A percentile compares a stretch with the other conserved stretches of the same genome.
Evolutionary conservation across 2,329 filamentous ascomycete genomes (phyloP).

Genomic region (Arthrinium phaeospermum): DNA sequence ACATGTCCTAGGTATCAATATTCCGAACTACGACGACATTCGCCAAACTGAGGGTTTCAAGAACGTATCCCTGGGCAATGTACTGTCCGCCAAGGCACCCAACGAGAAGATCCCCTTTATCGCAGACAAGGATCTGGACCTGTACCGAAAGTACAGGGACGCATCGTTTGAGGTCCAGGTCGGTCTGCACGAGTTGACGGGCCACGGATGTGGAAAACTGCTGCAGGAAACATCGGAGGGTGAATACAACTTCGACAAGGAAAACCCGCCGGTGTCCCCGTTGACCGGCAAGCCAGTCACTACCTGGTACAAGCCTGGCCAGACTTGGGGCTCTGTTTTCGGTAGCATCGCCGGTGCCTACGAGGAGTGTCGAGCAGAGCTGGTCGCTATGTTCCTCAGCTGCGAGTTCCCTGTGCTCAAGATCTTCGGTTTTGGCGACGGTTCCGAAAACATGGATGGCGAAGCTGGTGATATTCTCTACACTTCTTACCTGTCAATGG

Average conservation of each 20-base stretch:
- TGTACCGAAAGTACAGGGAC: conserved; percentile 85
- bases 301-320: conserved; percentile 92
- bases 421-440: conserved; percentile 91
- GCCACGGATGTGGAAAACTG: conserved; percentile 92
- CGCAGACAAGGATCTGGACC: conserved; percentile 72
- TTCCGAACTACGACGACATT: conserved; percentile 75
- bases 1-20: conserved; percentile 23
- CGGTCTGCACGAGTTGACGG: conserved; percentile 84
- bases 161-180: conserved; percentile 94
- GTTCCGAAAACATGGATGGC: conserved; percentile 71
- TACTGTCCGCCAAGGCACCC: conserved; percentile 87
- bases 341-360: conserved; percentile 86
- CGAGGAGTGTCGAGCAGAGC: conserved; percentile 93
- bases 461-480: conserved; percentile 89
- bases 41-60: conserved; percentile 87
- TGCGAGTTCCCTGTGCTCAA: conserved; percentile 89
- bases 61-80: conserved; percentile 92
- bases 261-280: conserved; percentile 82
- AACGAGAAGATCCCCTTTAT: conserved; percentile 95
- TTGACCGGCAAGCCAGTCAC: conserved; percentile 77
- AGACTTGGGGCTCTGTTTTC: conserved; percentile 95
- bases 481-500: conserved; percentile 90
- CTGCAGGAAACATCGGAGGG: conserved; percentile 86
- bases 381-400: conserved; percentile 86
- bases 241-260: conserved; percentile 84